Base-by-base conservation (phyloP, 2,329 filamentous ascomycete species). In the Kalaharituber pfeilii region DNA sequence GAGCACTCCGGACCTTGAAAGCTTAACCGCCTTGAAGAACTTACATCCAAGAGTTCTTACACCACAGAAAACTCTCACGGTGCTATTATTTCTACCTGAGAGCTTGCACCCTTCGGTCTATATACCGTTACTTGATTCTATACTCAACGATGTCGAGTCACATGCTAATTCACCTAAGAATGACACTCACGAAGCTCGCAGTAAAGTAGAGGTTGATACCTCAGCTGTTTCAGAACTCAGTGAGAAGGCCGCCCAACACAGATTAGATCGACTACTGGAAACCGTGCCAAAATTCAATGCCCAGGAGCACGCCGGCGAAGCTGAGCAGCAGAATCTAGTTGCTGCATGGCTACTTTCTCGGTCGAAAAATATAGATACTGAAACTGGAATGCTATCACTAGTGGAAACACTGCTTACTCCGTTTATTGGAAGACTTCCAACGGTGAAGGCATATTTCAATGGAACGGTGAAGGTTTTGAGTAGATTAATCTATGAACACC, bases 81-180 rank as follows among this genome's bases (percentile, higher is more conserved):
- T 91, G 52, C 69, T 93, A 22, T 74, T 93, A 47, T 85, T 82
- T 65, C 73, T 93, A 1, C 86, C 86, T 25, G 84, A 89, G 67
- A 81, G 76, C 44, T 49, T 52, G 4, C 22, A 50, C 9, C 59
- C 59, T 15, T 49, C 29, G 2, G 18, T 39, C n/a, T 63, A 64
- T 36, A 50, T 50, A 4, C 53, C 52, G n/a, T 25, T 63, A 24
- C 49, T 62, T n/a, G 53, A 54, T 26, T 53, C 50, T 22, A 30
- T 59, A 4, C 39, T 59, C 7, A 47, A 24, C 3, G 39, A 44
- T 5, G n/a, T 28, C 18, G 20, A 47, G 42, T 11, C n/a, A 20
- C 22, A 47, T 20, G 6, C 5, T 22, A 6, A 15, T 13, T 2
- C 11, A 20, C 15, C 5, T 47, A 24, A 47, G 18, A 47, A 47